Evolutionary conservation across 306 rosid genomes (phyloP).

Genomic region (Corylus americana): DNA sequence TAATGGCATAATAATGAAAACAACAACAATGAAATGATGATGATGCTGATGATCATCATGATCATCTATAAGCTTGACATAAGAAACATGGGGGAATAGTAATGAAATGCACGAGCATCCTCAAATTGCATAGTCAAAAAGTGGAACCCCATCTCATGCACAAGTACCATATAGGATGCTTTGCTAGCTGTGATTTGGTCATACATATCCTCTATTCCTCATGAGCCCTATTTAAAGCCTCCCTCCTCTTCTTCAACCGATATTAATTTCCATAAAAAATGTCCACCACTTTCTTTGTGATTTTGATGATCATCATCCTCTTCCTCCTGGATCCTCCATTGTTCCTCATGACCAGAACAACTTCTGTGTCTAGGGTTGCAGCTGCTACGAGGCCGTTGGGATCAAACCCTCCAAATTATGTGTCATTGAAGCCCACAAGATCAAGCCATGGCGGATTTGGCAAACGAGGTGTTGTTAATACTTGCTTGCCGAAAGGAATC

Average conservation of each 20-base stretch:
- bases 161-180: slow-evolving; percentile 24
- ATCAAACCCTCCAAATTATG: slow-evolving; percentile 28
- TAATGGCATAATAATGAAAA: no score
- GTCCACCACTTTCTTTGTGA: slow-evolving; percentile 24
- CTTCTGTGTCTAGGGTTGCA: slow-evolving; percentile 13
- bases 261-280: slow-evolving; percentile 8
- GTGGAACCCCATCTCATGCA: slow-evolving; percentile 21
- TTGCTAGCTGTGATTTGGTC: slow-evolving; percentile 52
- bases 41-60: not conserved
- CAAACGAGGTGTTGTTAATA: slow-evolving; percentile 40
- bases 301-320: slow-evolving; percentile 24
- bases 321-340: slow-evolving; percentile 33
- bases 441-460: slow-evolving; percentile 16
- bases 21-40: not conserved
- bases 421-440: slow-evolving; percentile 37
- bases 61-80: not conserved
- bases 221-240: slow-evolving; percentile 66
- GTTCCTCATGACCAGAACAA: slow-evolving; percentile 9
- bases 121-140: slow-evolving; percentile 40
- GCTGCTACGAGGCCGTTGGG: slow-evolving; percentile 39
- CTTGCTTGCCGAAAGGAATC: slow-evolving; percentile 64
- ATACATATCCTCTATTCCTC: slow-evolving; percentile 29
- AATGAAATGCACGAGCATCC: slow-evolving; percentile 50
- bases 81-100: slow-evolving; percentile 18
- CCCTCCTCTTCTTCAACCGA: slow-evolving; percentile 8